A percentile compares a stretch with the other conserved stretches of the same genome.
These are phyloP conservation scores for Halophytophthora polymorphica DNA, from an alignment of 352 stramenopile species.

Conservation along the genomic window DNA sequence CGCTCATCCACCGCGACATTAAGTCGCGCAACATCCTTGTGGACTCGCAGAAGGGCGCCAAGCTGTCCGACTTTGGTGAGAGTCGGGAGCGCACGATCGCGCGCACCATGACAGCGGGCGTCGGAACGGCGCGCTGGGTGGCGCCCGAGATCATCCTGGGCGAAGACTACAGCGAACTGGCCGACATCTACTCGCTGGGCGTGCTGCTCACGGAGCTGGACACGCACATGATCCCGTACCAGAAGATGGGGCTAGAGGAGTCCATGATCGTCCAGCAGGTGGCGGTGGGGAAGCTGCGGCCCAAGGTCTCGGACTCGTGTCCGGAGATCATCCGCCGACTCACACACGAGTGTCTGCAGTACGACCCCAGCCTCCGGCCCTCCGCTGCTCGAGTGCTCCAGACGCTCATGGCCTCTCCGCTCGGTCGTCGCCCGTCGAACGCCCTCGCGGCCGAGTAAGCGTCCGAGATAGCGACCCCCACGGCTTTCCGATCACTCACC, in stretches of 20 bases:
- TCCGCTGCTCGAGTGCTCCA: conserved; percentile 70
- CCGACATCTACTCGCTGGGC: conserved; percentile 73
- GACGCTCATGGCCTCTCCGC: conserved; percentile 60
- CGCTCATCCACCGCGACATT: conserved; percentile 90
- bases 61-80: conserved; percentile 76
- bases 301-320: conserved; percentile 73
- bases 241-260: conserved; percentile 62
- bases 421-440: conserved; percentile 50
- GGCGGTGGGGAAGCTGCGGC: conserved; percentile 69
- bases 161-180: conserved; percentile 70
- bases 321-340: conserved; percentile 76
- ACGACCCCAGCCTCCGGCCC: conserved; percentile 65
- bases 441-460: conserved; percentile 38
- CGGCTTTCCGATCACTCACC: too few species aligned
- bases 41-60: conserved; percentile 64
- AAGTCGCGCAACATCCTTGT: conserved; percentile 91
- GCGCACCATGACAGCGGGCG: conserved; percentile 70
- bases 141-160: conserved; percentile 76
- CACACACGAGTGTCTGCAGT: conserved; percentile 79
- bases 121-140: conserved; percentile 74
- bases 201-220: conserved; percentile 70
- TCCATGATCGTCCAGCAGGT: conserved; percentile 81
- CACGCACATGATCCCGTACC: conserved; percentile 72
- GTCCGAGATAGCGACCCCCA: conserved; percentile 2
- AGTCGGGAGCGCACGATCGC: conserved; percentile 72